Percentiles rank a stretch among this genome's conserved stretches.
Conservation (phyloP, 768 basidiomycete genomes). For the Psilocybe sp. region DNA sequence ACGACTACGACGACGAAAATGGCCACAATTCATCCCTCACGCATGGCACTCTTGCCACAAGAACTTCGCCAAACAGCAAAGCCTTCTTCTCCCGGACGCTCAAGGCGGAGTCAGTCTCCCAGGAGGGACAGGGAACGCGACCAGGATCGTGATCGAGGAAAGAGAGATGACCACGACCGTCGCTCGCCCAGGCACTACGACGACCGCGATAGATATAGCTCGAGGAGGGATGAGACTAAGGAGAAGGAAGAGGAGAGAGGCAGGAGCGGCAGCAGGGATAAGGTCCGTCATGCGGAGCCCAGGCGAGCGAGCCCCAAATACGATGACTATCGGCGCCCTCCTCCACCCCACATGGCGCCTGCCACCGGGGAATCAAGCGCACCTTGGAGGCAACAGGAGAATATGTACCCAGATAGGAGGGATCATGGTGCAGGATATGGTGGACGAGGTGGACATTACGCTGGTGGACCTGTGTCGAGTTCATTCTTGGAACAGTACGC, state of each 20-base stretch:
- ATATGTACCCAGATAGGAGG: conserved; percentile 55
- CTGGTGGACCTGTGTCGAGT: background rate
- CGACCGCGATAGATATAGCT: no score
- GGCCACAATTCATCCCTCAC: conserved; percentile 75
- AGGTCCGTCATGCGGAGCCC: conserved; percentile 17
- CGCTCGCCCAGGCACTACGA: no score
- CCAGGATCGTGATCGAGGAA: conserved; percentile 23
- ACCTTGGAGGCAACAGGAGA: conserved; percentile 48
- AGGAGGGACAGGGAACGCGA: conserved; percentile 29
- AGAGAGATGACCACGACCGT: conserved; percentile 24
- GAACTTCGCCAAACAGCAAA: conserved; percentile 22
- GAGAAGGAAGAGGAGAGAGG: conserved; percentile 17
- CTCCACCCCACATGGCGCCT: conserved; percentile 35
- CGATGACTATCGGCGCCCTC: conserved; percentile 49
- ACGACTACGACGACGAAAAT: conserved; percentile 32
- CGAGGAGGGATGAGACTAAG: conserved; percentile 9
- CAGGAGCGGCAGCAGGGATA: conserved; percentile 13
- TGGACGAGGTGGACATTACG: conserved; percentile 19
- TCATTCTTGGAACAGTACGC: conserved; percentile 3
- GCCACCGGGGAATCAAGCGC: conserved; percentile 24
- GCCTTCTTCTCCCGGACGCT: conserved; percentile 36
- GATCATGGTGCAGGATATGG: conserved; percentile 16
- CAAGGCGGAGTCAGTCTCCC: conserved; percentile 29
- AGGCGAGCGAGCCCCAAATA: conserved; percentile 56
- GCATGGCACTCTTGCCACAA: conserved; percentile 63